phyloP scores from a whole-genome alignment of 768 basidiomycete genomes.

The Termitomyces sp. region DNA sequence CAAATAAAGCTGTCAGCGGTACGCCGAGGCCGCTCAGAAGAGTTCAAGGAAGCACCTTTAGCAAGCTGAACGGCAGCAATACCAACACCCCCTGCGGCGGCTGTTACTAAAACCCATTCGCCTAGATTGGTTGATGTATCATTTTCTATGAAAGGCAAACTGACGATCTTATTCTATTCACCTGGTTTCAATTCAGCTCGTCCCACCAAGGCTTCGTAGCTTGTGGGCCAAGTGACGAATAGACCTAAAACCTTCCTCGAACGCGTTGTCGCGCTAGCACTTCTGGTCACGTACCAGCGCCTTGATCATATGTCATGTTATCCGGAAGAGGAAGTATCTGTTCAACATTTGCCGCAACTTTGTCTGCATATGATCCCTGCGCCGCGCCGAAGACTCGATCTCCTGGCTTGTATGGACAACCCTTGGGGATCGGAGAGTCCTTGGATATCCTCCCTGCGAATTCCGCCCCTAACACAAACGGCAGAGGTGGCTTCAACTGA shows the following conservation, averaged over 20 bases:
- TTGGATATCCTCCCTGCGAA: conserved; percentile 74
- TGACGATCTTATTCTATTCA: conserved; percentile 22
- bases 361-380: conserved; percentile 80
- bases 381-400: conserved; percentile 84
- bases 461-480: conserved; percentile 82
- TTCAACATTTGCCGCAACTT: conserved; percentile 48
- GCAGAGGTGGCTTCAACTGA: conserved; percentile 76
- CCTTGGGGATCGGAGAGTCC: conserved; percentile 70
- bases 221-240: conserved; percentile 88
- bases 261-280: not conserved
- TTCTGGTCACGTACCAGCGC: conserved; percentile 50
- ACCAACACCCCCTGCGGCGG: conserved; percentile 95
- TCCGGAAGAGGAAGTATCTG: conserved; percentile 64
- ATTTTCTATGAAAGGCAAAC: not conserved
- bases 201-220: conserved; percentile 86
- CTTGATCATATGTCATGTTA: conserved; percentile 76
- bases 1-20: not conserved
- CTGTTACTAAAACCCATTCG: conserved; percentile 91
- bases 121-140: conserved; percentile 32
- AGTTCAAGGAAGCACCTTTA: conserved; percentile 55
- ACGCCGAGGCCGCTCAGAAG: not conserved
- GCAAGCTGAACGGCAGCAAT: conserved; percentile 90
- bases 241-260: conserved; percentile 40
- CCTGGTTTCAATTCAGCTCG: conserved; percentile 77
- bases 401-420: conserved; percentile 74